Evolutionary conservation across 352 stramenopile genomes (phyloP).

Genomic region (Globisporangium spinosum): DNA sequence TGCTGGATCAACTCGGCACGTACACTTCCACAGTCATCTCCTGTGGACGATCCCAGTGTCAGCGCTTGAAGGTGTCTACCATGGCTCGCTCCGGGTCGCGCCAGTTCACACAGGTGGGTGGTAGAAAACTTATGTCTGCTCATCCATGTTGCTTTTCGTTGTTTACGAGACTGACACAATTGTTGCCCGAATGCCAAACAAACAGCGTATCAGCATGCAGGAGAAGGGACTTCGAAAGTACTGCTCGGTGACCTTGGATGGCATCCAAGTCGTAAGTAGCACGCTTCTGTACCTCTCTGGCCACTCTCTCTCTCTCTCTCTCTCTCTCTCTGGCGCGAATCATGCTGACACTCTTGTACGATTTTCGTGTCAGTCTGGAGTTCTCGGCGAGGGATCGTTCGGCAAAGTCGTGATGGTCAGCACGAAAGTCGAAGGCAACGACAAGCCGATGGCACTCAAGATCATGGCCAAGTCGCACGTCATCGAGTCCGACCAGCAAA

Average conservation of each 20-base stretch:
- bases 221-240: slow-evolving; percentile 43
- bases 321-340: background rate
- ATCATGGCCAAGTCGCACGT: slow-evolving; percentile 92
- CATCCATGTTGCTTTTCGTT: background rate
- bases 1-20: slow-evolving; percentile 44
- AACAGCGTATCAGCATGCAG: slow-evolving; percentile 47
- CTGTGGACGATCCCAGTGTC: slow-evolving; percentile 58
- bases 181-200: slow-evolving; percentile 18
- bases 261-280: slow-evolving; percentile 57
- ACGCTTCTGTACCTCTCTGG: background rate
- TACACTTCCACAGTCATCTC: slow-evolving; percentile 60
- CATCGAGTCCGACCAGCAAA: slow-evolving; percentile 90
- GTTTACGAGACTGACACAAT: background rate
- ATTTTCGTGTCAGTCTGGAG: slow-evolving; percentile 43
- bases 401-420: slow-evolving; percentile 93
- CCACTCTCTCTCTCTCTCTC: background rate
- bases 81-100: slow-evolving; percentile 49
- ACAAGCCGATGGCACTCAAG: slow-evolving; percentile 87
- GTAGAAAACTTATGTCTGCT: background rate
- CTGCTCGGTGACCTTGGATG: slow-evolving; percentile 50
- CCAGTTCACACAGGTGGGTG: slow-evolving; percentile 51
- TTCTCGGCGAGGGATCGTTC: slow-evolving; percentile 95
- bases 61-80: slow-evolving; percentile 54
- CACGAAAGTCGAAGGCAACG: slow-evolving; percentile 46
- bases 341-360: background rate